A percentile compares a stretch with the other conserved stretches of the same genome.
These are phyloP conservation scores for Hyphopichia khmerensis DNA, from an alignment of 1,139 yeast species.

Conservation along the genomic window DNA sequence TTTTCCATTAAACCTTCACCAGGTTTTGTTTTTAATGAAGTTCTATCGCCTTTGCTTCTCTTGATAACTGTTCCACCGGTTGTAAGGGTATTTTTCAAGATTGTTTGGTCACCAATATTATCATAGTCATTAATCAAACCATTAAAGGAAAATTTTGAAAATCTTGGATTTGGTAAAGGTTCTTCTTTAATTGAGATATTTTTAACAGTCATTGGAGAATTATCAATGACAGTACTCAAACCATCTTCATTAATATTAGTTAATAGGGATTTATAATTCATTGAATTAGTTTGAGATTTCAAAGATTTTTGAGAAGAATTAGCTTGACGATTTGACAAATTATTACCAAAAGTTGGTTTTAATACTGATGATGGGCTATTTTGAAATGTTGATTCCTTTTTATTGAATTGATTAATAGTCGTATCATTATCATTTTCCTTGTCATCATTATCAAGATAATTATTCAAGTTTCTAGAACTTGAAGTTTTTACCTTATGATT, in stretches of 20 bases:
- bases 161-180: conserved; percentile 43
- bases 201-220: not conserved
- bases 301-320: conserved; percentile 2
- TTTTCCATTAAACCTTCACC: conserved; percentile 21
- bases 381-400: conserved; percentile 8
- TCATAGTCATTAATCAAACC: conserved; percentile 27
- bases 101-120: conserved; percentile 29
- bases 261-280: conserved; percentile 24
- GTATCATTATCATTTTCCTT: conserved; percentile 19
- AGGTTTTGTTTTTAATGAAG: conserved; percentile 5
- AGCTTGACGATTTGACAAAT: conserved; percentile 3
- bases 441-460: conserved; percentile 19
- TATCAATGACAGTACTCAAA: conserved; percentile 3
- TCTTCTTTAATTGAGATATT: conserved; percentile 1
- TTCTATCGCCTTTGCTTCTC: not conserved
- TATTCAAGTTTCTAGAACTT: conserved; percentile 44
- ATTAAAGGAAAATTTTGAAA: conserved; percentile 44
- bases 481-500: conserved; percentile 38
- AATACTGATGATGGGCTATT: conserved; percentile 2
- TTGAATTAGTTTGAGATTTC: conserved; percentile 4
- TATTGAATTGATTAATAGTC: conserved; percentile 15
- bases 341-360: conserved; percentile 7
- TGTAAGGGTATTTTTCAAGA: conserved; percentile 22
- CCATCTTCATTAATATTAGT: conserved; percentile 23
- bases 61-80: conserved; percentile 34